Evolutionary conservation across 257 asterid species (phyloP), one percentile per base, ranked within the genome.

Genomic region (Misopates orontium): DNA sequence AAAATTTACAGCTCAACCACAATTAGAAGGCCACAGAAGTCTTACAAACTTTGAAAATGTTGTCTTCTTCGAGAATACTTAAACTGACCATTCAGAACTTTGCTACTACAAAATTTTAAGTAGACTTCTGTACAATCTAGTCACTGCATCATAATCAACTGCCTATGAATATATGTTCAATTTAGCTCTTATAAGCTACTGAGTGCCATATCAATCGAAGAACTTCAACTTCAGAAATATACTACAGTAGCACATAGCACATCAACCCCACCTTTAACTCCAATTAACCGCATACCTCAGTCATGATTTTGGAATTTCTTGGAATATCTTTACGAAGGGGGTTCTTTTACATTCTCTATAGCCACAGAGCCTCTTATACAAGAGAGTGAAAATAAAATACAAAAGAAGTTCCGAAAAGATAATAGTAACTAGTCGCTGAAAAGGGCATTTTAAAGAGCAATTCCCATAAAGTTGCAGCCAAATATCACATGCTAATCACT

Each of bases 321-420:
- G 53, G 16, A 47, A 18, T 18, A 42, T 51, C 47, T 69, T 32
- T 28, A 10, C 45, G 64, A 41, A 31, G 47, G 54, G 17, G 68
- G 56, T 18, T 42, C 22, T 8, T 75, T 41, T 23, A 45, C n/a
- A 64, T 28, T 56, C 56, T 51, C 40, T 8, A 24, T 23, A 42
- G 28, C 13, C 71, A 39, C 24, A 62, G 50, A 22, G 63, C 49
- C 23, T 52, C 44, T 59, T 32, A 10, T 44, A 16, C 57, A 58
- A 55, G 59, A 56, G 13, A 23, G 60, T 2, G 23, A 56, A 56
- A 54, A 25, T 14, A 36, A 60, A 25, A 66, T 48, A 25, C 75
- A 10, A 32, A 53, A 20, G 18, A 47, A 36, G 8, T 55, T 22
- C 17, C 58, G 36, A 23, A 21, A 19, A 42, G 31, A 54, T 25